Evolutionary conservation across 2,329 filamentous ascomycete species (phyloP).

Genomic region (Neonectria magnoliae): DNA sequence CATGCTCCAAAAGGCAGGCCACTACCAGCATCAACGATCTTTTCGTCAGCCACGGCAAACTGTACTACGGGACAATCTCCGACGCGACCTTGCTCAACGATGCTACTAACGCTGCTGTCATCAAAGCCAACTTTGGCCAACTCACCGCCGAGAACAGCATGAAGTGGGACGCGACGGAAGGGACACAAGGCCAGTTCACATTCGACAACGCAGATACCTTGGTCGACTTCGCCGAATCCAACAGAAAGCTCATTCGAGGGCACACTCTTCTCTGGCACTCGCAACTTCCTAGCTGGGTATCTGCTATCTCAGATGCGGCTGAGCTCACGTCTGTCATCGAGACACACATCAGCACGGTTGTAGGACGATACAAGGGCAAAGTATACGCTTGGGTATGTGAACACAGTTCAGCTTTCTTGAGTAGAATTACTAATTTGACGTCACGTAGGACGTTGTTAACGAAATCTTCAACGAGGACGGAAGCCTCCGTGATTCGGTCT

Average conservation of each 20-base stretch:
- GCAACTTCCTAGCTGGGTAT: conserved; percentile 69
- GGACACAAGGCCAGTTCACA: conserved; percentile 60
- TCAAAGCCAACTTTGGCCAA: conserved; percentile 72
- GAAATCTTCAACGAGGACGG: conserved; percentile 73
- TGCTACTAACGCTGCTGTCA: conserved; percentile 58
- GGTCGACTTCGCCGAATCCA: conserved; percentile 65
- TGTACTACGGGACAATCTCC: conserved; percentile 69
- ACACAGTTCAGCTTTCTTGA: neutral
- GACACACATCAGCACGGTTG: conserved; percentile 67
- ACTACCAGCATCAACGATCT: conserved; percentile 6
- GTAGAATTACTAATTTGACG: neutral
- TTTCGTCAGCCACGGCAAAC: conserved; percentile 65
- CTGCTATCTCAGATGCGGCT: conserved; percentile 59
- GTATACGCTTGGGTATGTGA: conserved; percentile 62
- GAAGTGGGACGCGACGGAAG: conserved; percentile 72
- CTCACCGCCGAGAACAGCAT: conserved; percentile 76
- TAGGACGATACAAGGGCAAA: conserved; percentile 70
- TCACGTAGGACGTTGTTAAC: conserved; percentile 65
- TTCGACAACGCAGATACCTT: conserved; percentile 69
- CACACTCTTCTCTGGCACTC: conserved; percentile 75
- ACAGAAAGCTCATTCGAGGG: conserved; percentile 69
- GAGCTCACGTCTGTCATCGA: conserved; percentile 66
- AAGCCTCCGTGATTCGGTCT: conserved; percentile 67
- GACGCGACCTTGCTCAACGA: conserved; percentile 63
- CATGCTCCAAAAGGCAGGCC: neutral